Conservation (phyloP, 768 basidiomycete genomes). For the Amanita rimosa region DNA sequence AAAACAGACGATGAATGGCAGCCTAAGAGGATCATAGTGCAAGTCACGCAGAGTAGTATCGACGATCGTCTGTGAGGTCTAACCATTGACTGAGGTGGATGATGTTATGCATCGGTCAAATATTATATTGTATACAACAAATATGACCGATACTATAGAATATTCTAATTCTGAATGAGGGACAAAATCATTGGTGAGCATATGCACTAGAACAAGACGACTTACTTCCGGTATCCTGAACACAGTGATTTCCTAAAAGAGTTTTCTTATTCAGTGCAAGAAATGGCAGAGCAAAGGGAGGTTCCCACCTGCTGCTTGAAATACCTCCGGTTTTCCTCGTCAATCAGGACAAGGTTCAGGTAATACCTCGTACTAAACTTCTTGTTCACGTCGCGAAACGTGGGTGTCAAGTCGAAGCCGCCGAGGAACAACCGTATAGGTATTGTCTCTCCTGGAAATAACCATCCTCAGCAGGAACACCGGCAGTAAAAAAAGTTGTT, state of each 20-base stretch:
- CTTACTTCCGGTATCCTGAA: constrained; percentile 83
- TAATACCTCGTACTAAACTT: constrained; percentile 97
- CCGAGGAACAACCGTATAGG: constrained; percentile 97
- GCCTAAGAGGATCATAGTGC: too few relatives aligned
- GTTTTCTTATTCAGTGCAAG: neutral
- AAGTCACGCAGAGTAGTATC: too few relatives aligned
- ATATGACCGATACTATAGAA: too few relatives aligned
- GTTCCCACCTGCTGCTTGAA: constrained; percentile 84
- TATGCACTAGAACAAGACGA: neutral
- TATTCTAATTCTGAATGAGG: constrained; percentile 1
- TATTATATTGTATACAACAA: too few relatives aligned
- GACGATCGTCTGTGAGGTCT: too few relatives aligned
- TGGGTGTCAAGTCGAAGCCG: constrained; percentile 96
- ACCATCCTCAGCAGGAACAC: neutral
- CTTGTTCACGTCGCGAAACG: constrained; percentile 98
- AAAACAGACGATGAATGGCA: too few relatives aligned
- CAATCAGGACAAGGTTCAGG: constrained; percentile 92
- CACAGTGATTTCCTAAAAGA: constrained; percentile 58
- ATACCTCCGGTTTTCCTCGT: constrained; percentile 95
- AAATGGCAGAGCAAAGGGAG: neutral
- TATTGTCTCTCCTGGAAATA: constrained; percentile 78
- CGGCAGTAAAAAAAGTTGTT: neutral
- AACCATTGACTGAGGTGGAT: too few relatives aligned
- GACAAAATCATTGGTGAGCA: neutral
- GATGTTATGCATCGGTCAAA: too few relatives aligned